phyloP scores from a whole-genome alignment of 1,139 yeast species.

The Diutina ranongensis region DNA sequence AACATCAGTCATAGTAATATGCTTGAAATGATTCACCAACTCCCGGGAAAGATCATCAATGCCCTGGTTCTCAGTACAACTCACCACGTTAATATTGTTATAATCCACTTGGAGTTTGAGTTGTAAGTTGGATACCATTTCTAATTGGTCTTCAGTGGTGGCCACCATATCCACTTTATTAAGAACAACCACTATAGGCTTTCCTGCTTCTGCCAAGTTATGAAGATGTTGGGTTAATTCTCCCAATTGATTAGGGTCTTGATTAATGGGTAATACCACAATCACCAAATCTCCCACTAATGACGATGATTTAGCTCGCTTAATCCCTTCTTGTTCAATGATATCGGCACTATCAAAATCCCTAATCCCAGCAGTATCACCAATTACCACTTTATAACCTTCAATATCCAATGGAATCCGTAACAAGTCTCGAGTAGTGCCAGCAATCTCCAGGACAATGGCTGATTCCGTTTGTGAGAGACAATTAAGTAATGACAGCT shows the following conservation, averaged over 20 bases:
- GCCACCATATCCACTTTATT: constrained; percentile 52
- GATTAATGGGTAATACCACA: constrained; percentile 35
- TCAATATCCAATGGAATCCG: constrained; percentile 72
- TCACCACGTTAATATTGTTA: constrained; percentile 34
- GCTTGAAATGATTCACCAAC: constrained; percentile 34
- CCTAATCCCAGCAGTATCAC: constrained; percentile 93
- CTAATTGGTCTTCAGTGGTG: constrained; percentile 12
- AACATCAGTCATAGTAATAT: constrained; percentile 34
- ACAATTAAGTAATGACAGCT: constrained; percentile 69
- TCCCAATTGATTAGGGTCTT: constrained; percentile 9
- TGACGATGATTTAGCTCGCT: constrained; percentile 54
- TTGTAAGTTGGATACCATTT: constrained; percentile 14
- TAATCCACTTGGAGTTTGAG: constrained; percentile 16
- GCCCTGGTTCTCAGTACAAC: constrained; percentile 55
- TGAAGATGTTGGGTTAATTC: constrained; percentile 26
- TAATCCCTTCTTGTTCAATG: constrained; percentile 78
- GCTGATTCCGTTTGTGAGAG: constrained; percentile 78
- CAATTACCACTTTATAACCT: constrained; percentile 75
- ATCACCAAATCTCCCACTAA: constrained; percentile 49
- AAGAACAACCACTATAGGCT: constrained; percentile 33
- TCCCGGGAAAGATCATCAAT: constrained; percentile 29
- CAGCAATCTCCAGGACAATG: constrained; percentile 84
- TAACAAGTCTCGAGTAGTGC: constrained; percentile 86
- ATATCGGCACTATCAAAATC: constrained; percentile 31
- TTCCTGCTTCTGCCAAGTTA: constrained; percentile 15